Evolutionary conservation across 2,329 filamentous ascomycete species (phyloP).

Genomic region (Paracorniculantispora psalliotae): DNA sequence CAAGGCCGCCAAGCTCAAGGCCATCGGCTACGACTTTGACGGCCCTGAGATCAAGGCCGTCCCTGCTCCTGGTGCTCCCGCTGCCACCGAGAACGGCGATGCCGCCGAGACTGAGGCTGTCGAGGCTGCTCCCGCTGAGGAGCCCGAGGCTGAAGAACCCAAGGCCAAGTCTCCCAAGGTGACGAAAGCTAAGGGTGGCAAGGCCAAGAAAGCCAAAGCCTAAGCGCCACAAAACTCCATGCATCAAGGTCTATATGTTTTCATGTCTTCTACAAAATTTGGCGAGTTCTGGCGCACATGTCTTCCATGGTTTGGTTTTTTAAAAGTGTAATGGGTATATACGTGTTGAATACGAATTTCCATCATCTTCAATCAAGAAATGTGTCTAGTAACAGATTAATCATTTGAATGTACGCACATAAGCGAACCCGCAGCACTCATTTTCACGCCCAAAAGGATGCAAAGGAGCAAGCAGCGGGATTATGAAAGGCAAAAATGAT

Average conservation of each 20-base stretch:
- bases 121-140: constrained; percentile 25
- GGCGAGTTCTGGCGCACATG: constrained; percentile 12
- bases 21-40: constrained; percentile 78
- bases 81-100: constrained; percentile 29
- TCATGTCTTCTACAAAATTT: constrained; percentile 9
- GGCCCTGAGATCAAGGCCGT: constrained; percentile 63
- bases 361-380: not conserved
- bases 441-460: constrained; percentile 17
- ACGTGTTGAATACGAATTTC: constrained; percentile 11
- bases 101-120: constrained; percentile 30
- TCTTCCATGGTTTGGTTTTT: constrained; percentile 4
- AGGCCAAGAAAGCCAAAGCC: constrained; percentile 36
- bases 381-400: not conserved
- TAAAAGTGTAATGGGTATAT: constrained; percentile 8
- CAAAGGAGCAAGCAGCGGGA: constrained; percentile 45
- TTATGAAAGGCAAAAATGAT: constrained; percentile 55
- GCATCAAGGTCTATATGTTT: constrained; percentile 11
- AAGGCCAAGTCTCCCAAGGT: constrained; percentile 28
- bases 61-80: constrained; percentile 33
- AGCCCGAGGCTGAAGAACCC: constrained; percentile 30
- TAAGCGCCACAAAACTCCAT: constrained; percentile 19
- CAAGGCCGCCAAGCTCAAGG: constrained; percentile 71
- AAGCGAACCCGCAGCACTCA: constrained; percentile 57
- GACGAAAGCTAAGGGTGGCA: constrained; percentile 32
- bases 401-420: constrained; percentile 50